Base-by-base conservation (phyloP, 169 alveolate species). In the Neospora caninum region DNA sequence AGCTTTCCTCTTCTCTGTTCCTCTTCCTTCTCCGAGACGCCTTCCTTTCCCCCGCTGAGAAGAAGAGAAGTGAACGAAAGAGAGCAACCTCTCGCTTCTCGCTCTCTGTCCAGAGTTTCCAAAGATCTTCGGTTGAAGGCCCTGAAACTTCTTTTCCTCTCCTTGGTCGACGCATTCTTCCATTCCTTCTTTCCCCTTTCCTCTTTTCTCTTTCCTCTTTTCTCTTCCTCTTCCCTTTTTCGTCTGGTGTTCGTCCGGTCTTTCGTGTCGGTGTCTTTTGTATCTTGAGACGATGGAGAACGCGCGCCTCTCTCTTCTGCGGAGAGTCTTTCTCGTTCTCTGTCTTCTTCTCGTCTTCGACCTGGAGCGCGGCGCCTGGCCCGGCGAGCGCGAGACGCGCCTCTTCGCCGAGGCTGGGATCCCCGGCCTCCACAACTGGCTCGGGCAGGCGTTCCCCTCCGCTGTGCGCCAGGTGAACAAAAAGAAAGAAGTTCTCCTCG, bases 401-500 rank as follows among this genome's bases (percentile, higher is more conserved):
- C 86, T 78, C 45, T 78, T 64, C 86, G 94, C 70, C 36, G 91
- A 64, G 31, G 88, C 94, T 29, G 97, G 97, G 34, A 95, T 96
- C 54, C 94, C 96, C 13, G 97, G 97, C 27, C 87, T 96, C 20
- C 97, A 96, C 91, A 94, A 93, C 64, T 96, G 96, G 96, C 41
- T 96, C 27, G 91, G 93, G 27, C 78, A 43, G 31, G 92, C 95
- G 43, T 96, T 96, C 78, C 96, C 97, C 18, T 69, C 95, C 34
- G 95, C 97, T 80, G 96, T 93, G 34, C 86, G 89, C 49, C 42
- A 87, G 6, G 94, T 96, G 18, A 53, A 96, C 38, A 95, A 67
- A 31, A 58, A 69, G 25, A 88, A 70, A 25, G 86, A 69, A 27
- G 84, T 78, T 18, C 91, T 95, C 0, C 82, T 49, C 10, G 58